Conservation (phyloP, 805 yeast genomes). For the Debaryomyces hansenii region DNA sequence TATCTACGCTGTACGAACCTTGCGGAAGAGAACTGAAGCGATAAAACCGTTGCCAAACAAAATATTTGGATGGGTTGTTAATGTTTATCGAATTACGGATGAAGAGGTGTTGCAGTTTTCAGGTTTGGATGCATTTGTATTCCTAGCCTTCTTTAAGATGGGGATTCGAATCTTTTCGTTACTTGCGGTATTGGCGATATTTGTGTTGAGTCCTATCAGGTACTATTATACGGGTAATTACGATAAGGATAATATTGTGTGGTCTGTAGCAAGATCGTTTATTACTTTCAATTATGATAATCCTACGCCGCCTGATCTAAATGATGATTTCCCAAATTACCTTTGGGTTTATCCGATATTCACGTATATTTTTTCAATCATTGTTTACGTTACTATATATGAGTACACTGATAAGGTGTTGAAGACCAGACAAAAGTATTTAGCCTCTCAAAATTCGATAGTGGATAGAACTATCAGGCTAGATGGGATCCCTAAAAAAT, state of each 20-base stretch:
- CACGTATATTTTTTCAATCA: slow-evolving; percentile 53
- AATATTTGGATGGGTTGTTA: slow-evolving; percentile 76
- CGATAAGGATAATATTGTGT: slow-evolving; percentile 36
- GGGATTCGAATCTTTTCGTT: slow-evolving; percentile 67
- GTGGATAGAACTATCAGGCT: slow-evolving; percentile 60
- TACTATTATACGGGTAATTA: slow-evolving; percentile 43
- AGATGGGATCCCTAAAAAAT: slow-evolving; percentile 51
- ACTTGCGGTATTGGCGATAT: slow-evolving; percentile 59
- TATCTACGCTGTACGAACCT: slow-evolving; percentile 55
- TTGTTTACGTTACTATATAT: slow-evolving; percentile 47
- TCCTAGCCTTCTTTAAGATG: slow-evolving; percentile 51
- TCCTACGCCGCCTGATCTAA: slow-evolving; percentile 23
- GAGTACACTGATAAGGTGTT: slow-evolving; percentile 50
- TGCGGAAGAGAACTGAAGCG: slow-evolving; percentile 39
- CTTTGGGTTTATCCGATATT: slow-evolving; percentile 55
- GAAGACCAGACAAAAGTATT: slow-evolving; percentile 53
- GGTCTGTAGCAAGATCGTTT: slow-evolving; percentile 6
- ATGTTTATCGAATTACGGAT: slow-evolving; percentile 64
- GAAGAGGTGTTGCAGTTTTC: slow-evolving; percentile 80
- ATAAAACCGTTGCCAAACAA: slow-evolving; percentile 46
- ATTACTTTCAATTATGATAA: slow-evolving; percentile 2
- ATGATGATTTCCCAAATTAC: slow-evolving; percentile 41
- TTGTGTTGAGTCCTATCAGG: slow-evolving; percentile 38
- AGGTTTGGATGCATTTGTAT: slow-evolving; percentile 83
- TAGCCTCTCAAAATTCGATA: slow-evolving; percentile 59